phyloP scores from a whole-genome alignment of 371 early-diverging fungal genomes.

The Capillidium heterosporum region DNA sequence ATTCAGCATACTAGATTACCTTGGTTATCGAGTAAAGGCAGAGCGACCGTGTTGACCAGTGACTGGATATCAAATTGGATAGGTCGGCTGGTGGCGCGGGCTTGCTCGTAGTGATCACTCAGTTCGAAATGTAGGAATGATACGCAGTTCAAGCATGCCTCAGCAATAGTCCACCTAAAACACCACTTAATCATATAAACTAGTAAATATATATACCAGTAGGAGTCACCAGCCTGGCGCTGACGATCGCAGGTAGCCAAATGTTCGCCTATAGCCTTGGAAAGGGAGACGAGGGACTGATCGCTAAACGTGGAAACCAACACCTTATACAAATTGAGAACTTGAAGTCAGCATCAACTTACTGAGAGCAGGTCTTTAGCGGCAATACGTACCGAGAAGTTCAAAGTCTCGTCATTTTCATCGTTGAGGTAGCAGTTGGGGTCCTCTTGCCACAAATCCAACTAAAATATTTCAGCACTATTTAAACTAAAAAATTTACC shows the following conservation, averaged over 20 bases:
- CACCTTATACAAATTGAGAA: conserved; percentile 8
- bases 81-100: conserved; percentile 13
- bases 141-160: conserved; percentile 55
- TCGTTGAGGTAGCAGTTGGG: conserved; percentile 76
- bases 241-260: conserved; percentile 28
- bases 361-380: conserved; percentile 51
- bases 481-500: not conserved
- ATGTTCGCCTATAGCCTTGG: conserved; percentile 26
- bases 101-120: conserved; percentile 24
- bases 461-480: conserved; percentile 10
- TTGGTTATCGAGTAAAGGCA: conserved; percentile 35
- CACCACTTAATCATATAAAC: conserved; percentile 1
- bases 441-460: conserved; percentile 62
- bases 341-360: conserved; percentile 4
- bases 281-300: conserved; percentile 21
- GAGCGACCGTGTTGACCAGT: conserved; percentile 58
- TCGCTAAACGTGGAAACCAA: conserved; percentile 34
- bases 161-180: conserved; percentile 66
- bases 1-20: conserved; percentile 15
- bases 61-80: conserved; percentile 39
- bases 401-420: conserved; percentile 69
- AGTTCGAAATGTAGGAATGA: conserved; percentile 41
- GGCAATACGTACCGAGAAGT: conserved; percentile 65
- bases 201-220: conserved; percentile 19
- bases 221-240: conserved; percentile 23